A percentile compares a stretch with the other conserved stretches of the same genome.
These are phyloP conservation scores for Hemileia vastatrix DNA, from an alignment of 1,284 basidiomycete genomes.

Conservation along the genomic window DNA sequence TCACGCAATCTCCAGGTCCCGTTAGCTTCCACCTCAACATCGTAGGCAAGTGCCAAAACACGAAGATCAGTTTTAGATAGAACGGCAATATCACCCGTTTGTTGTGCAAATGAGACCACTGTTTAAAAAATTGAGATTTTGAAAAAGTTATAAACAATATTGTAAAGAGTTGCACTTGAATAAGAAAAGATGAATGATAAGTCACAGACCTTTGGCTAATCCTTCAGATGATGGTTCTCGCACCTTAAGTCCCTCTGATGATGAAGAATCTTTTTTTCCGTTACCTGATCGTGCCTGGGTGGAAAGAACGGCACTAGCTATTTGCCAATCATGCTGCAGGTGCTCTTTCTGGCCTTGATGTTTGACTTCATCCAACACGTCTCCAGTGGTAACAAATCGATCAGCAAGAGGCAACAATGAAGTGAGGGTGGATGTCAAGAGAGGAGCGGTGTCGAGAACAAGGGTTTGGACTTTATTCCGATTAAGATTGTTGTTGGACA, in stretches of 20 bases:
- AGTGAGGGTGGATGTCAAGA: constrained; percentile 56
- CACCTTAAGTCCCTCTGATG: constrained; percentile 48
- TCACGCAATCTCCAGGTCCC: constrained; percentile 50
- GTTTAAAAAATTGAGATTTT: background rate
- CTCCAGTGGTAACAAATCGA: constrained; percentile 72
- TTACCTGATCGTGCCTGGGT: constrained; percentile 60
- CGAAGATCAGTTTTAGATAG: constrained; percentile 84
- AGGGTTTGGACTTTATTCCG: constrained; percentile 55
- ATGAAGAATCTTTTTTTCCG: background rate
- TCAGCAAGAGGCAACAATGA: constrained; percentile 73
- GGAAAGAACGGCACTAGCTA: constrained; percentile 47
- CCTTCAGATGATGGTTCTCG: constrained; percentile 62
- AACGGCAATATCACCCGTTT: constrained; percentile 91
- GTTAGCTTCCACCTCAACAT: constrained; percentile 56
- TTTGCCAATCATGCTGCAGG: constrained; percentile 62
- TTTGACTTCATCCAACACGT: constrained; percentile 77
- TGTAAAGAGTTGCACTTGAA: constrained; percentile 1
- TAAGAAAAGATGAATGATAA: background rate
- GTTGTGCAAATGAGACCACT: constrained; percentile 60
- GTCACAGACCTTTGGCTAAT: constrained; percentile 63
- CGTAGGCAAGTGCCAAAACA: constrained; percentile 79
- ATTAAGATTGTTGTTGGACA: constrained; percentile 15
- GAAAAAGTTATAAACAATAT: constrained; percentile 23
- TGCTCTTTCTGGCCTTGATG: constrained; percentile 72
- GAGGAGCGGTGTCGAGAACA: constrained; percentile 81